Evolutionary conservation across 768 basidiomycete genomes (phyloP), one percentile per base, ranked within the genome.

Genomic region (Tricholoma hemisulphureum): DNA sequence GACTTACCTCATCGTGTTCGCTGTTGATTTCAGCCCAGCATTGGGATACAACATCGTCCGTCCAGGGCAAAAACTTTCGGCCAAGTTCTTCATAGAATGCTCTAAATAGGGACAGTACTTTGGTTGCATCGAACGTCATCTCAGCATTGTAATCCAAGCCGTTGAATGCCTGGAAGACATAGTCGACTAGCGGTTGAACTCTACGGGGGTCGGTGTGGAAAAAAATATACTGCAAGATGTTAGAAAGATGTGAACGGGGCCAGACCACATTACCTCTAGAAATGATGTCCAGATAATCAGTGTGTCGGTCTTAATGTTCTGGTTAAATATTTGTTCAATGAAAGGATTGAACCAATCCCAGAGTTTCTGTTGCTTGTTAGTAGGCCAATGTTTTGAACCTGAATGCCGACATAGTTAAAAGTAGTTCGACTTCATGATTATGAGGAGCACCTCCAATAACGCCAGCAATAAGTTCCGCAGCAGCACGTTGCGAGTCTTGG

Each of bases 311-410:
- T 90, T 89, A 67, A 93, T 81, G 61, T 84, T 87, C 35, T 80
- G 78, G n/a, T 75, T 73, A 61, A 93, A 84, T 16, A 93, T 84
- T 32, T 80, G 79, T 18, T 79, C 78, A 51, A 94, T 79, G 31
- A 82, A 77, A 0, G 88, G 88, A 20, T 75, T 80, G 48, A 92
- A 84, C 95, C 95, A 97, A 39, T 79, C 73, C 92, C 92, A 95
- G 2, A 97, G 70, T 18, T 68, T 67, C 41, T 81, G 68, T 69
- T 94, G 88, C 61, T 85, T 84, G n/a, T 77, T 73, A 2, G 80
- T 76, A 0, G 91, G 80, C 95, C 95, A 97, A 67, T 95, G 91
- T 70, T 94, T 94, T 3, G 88, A 87, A 8, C 91, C 92, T 85
- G 67, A 21, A 18, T 63, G 54, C 56, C 70, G 53, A 39, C 23